A percentile compares a stretch with the other conserved stretches of the same genome.
Conservation (phyloP, 768 basidiomycete genomes). For the Punctularia strigosozonata region DNA sequence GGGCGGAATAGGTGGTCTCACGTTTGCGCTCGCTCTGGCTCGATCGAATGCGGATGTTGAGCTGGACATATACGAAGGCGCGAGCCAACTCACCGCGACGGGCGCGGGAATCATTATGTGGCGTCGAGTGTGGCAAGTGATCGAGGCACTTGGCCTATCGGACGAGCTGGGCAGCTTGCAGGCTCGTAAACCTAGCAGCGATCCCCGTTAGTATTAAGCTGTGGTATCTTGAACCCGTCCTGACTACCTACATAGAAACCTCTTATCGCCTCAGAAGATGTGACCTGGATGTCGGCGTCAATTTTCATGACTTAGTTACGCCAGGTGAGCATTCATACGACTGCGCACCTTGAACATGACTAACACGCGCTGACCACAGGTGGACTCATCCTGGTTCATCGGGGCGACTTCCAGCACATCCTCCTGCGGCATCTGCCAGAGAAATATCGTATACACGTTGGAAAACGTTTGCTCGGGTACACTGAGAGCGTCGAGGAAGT, state of each 20-base stretch:
- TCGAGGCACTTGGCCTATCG: constrained; percentile 11
- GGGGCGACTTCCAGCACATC: constrained; percentile 15
- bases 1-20: constrained; percentile 16
- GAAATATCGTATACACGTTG: constrained; percentile 12
- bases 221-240: background rate
- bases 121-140: constrained; percentile 11
- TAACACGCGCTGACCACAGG: background rate
- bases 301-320: constrained; percentile 3
- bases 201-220: constrained; percentile 2
- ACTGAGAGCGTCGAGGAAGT: constrained; percentile 1
- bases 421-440: constrained; percentile 13
- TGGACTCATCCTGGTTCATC: constrained; percentile 14
- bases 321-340: constrained; percentile 1
- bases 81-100: constrained; percentile 8
- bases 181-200: constrained; percentile 4
- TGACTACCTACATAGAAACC: constrained; percentile 1
- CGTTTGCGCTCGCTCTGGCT: constrained; percentile 12
- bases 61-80: constrained; percentile 16
- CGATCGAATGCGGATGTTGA: constrained; percentile 7
- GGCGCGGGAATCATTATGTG: constrained; percentile 16
- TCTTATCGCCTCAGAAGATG: constrained; percentile 7
- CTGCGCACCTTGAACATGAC: background rate
- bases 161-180: constrained; percentile 4
- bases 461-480: constrained; percentile 20
- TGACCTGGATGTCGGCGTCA: constrained; percentile 5